phyloP scores from a whole-genome alignment of 1,284 basidiomycete genomes.

The Vanrija sp. region DNA sequence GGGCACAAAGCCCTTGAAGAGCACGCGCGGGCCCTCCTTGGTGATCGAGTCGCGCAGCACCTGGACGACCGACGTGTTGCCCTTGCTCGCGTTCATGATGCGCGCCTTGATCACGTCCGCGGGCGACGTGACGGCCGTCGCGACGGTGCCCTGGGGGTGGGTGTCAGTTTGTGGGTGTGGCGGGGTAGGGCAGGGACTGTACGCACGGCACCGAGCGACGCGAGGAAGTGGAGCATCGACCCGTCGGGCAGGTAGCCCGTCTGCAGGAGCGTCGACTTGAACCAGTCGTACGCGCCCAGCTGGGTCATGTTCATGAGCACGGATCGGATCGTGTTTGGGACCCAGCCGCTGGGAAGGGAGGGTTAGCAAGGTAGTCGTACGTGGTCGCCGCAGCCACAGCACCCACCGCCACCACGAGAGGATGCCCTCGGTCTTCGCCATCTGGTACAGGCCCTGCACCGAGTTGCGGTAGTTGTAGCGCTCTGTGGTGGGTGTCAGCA shows the following conservation, averaged over 20 bases:
- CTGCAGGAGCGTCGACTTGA: conserved; percentile 73
- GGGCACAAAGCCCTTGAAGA: conserved; percentile 76
- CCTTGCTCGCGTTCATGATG: conserved; percentile 82
- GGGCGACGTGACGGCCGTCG: conserved; percentile 85
- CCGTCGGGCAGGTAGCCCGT: conserved; percentile 71
- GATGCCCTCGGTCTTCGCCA: conserved; percentile 76
- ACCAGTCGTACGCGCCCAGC: conserved; percentile 85
- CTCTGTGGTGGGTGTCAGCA: background rate
- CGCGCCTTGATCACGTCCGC: conserved; percentile 81
- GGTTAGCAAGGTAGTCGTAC: too few species aligned
- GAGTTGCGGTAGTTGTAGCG: conserved; percentile 77
- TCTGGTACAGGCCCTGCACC: conserved; percentile 77
- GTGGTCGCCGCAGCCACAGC: too few species aligned
- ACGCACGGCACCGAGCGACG: conserved; percentile 66
- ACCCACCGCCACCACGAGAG: conserved; percentile 61
- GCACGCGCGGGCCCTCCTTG: conserved; percentile 79
- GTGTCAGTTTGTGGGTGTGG: background rate
- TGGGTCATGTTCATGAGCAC: conserved; percentile 89
- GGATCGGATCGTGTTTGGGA: conserved; percentile 79
- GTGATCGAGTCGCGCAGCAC: conserved; percentile 69
- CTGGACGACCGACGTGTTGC: conserved; percentile 66
- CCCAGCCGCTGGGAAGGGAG: conserved; percentile 56
- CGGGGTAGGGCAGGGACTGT: too few species aligned
- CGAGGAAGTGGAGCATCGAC: conserved; percentile 73
- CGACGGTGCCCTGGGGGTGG: conserved; percentile 63